Evolutionary conservation across 2,329 filamentous ascomycete genomes (phyloP).

Genomic region (Nigrospora osmanthi): DNA sequence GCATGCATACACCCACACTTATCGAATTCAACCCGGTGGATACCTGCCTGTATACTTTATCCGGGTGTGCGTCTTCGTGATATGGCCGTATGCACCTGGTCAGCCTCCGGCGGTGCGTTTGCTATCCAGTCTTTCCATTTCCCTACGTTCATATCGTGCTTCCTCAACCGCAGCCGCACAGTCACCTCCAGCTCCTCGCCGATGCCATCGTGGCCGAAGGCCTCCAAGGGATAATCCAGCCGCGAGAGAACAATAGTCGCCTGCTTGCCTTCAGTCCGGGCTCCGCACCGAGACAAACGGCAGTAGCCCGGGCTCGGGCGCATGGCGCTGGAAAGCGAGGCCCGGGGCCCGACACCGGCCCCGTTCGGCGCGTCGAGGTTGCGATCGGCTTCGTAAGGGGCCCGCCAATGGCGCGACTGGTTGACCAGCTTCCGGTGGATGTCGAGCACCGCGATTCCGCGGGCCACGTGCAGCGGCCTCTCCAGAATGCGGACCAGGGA

Average conservation of each 20-base stretch:
- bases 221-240: neutral
- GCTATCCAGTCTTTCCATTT: slow-evolving; percentile 3
- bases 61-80: no score
- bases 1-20: no score
- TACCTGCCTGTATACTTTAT: no score
- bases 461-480: neutral
- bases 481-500: slow-evolving; percentile 2
- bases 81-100: no score
- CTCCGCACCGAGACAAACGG: neutral
- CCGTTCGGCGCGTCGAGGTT: neutral
- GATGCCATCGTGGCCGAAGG: neutral
- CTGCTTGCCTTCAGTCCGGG: neutral
- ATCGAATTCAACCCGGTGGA: no score
- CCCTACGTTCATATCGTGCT: neutral
- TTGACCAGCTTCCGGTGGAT: slow-evolving; percentile 3
- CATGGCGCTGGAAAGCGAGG: neutral
- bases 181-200: neutral
- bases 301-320: slow-evolving; percentile 2
- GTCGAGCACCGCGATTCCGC: slow-evolving; percentile 2
- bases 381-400: neutral
- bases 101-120: slow-evolving; percentile 3
- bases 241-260: neutral
- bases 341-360: neutral
- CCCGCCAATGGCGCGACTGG: neutral
- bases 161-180: neutral